These are phyloP conservation scores for Neospora caninum DNA, from an alignment of 169 alveolate species.

Conservation along the genomic window DNA sequence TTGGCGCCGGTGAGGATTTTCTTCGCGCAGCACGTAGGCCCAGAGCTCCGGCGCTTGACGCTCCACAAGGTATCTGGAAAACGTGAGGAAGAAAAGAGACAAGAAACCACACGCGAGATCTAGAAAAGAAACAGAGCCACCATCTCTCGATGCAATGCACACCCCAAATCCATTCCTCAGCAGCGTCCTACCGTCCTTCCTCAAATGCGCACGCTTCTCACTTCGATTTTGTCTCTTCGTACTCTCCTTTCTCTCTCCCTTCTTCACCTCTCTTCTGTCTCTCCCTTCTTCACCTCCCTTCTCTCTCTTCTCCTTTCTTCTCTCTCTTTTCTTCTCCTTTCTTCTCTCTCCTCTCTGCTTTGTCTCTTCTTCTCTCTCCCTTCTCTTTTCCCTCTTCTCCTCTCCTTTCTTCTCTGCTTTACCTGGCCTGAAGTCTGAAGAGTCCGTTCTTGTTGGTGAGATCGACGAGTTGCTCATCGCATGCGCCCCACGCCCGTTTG, in stretches of 20 bases:
- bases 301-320: background rate
- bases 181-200: no score
- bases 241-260: no score
- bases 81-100: background rate
- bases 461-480: slow-evolving; percentile 96
- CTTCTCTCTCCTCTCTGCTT: background rate
- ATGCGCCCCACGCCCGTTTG: slow-evolving; percentile 97
- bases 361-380: background rate
- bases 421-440: slow-evolving; percentile 95
- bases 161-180: no score
- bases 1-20: slow-evolving; percentile 92
- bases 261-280: background rate
- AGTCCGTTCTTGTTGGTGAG: slow-evolving; percentile 96
- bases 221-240: no score
- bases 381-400: background rate
- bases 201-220: no score
- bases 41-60: slow-evolving; percentile 96
- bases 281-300: background rate
- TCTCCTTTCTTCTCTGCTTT: background rate
- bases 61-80: slow-evolving; percentile 92
- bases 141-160: background rate
- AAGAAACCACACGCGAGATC: background rate
- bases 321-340: background rate
- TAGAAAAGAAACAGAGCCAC: background rate
- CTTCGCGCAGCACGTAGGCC: slow-evolving; percentile 92